Conservation (phyloP, 176 grass and related monocot genomes). For the Miscanthus lutarioriparius region DNA sequence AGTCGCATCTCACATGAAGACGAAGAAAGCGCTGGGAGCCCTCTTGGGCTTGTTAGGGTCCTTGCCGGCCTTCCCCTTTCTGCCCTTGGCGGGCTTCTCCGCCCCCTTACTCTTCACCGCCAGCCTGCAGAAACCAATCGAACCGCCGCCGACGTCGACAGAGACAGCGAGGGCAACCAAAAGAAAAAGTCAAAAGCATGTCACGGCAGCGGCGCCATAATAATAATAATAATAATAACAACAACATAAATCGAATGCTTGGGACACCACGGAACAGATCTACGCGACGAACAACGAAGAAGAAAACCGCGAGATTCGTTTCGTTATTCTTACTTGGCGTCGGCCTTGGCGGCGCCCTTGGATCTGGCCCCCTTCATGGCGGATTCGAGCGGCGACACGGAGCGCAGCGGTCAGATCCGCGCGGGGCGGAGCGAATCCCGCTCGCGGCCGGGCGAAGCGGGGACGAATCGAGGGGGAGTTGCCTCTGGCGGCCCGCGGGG, state of each 20-base stretch:
- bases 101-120: constrained; percentile 72
- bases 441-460: no score
- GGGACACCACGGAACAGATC: neutral
- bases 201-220: neutral
- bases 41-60: constrained; percentile 96
- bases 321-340: constrained; percentile 49
- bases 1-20: constrained; percentile 58
- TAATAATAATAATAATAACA: no score
- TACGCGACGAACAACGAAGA: neutral
- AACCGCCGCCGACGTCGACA: accelerated
- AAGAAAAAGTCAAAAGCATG: neutral
- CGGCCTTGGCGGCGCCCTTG: neutral
- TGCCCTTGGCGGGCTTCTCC: constrained; percentile 46
- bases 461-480: no score
- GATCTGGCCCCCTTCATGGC: no score
- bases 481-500: no score
- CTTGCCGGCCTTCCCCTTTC: constrained; percentile 70
- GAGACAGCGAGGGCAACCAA: neutral
- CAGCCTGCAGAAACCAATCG: constrained; percentile 33
- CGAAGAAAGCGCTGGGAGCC: constrained; percentile 86
- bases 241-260: neutral
- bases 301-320: neutral
- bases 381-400: no score
- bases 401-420: no score
- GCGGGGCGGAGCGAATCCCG: no score